Evolutionary conservation across 2,329 filamentous ascomycete genomes (phyloP).

Genomic region (Penicillium sp.): DNA sequence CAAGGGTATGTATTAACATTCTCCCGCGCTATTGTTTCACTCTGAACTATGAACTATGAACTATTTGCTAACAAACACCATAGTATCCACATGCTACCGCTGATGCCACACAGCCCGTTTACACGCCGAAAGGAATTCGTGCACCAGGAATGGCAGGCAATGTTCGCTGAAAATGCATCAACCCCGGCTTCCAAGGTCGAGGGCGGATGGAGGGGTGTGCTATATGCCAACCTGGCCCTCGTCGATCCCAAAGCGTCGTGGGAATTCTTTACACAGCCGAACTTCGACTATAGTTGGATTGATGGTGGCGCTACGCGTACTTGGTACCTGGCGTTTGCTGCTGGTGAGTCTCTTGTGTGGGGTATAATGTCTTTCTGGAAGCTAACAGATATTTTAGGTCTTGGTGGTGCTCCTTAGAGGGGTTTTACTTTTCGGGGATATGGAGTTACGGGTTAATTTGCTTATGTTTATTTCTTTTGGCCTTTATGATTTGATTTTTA

Average conservation of each 20-base stretch:
- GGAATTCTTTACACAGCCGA: slow-evolving; percentile 66
- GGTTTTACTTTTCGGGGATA: neutral
- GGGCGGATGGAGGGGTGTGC: slow-evolving; percentile 81
- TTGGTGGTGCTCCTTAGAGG: slow-evolving; percentile 9
- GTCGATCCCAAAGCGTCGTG: slow-evolving; percentile 69
- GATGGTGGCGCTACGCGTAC: slow-evolving; percentile 78
- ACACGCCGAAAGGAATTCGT: slow-evolving; percentile 70
- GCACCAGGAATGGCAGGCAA: slow-evolving; percentile 74
- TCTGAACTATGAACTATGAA: neutral
- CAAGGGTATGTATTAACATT: slow-evolving; percentile 46
- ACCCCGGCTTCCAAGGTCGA: slow-evolving; percentile 55
- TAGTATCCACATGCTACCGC: slow-evolving; percentile 80
- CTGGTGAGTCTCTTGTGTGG: slow-evolving; percentile 50
- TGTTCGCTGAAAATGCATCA: slow-evolving; percentile 67
- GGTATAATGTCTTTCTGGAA: neutral
- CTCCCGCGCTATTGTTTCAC: slow-evolving; percentile 4
- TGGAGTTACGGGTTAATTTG: neutral
- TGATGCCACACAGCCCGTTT: slow-evolving; percentile 66
- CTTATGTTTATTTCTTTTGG: neutral
- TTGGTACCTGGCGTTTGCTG: slow-evolving; percentile 79
- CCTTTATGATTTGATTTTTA: neutral
- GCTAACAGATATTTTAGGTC: neutral
- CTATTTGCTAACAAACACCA: slow-evolving; percentile 35
- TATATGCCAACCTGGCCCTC: slow-evolving; percentile 79
- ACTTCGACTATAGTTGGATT: slow-evolving; percentile 64